Conservation (phyloP, 2,329 filamentous ascomycete species). For the Venturia oleaginea region DNA sequence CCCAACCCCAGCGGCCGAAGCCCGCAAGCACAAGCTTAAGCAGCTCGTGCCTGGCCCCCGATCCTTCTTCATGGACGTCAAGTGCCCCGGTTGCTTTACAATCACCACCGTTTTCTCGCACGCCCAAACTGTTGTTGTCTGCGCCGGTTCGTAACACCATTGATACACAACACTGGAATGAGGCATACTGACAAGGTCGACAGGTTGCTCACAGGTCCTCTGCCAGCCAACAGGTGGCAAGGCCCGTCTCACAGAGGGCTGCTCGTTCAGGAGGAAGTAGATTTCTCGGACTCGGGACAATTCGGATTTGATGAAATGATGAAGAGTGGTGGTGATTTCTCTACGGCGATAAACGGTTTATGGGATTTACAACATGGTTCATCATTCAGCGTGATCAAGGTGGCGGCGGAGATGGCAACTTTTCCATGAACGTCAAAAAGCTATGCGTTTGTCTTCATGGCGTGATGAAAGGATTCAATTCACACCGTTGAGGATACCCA, state of each 20-base stretch:
- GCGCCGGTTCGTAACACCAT: slow-evolving; percentile 45
- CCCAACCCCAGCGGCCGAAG: slow-evolving; percentile 94
- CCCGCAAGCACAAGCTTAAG: slow-evolving; percentile 99
- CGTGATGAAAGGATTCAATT: slow-evolving; percentile 5
- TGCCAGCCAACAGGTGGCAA: slow-evolving; percentile 99
- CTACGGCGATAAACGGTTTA: not conserved
- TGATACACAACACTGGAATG: not conserved
- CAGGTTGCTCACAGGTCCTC: slow-evolving; percentile 94
- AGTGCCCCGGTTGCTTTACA: slow-evolving; percentile 99
- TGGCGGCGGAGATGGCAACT: slow-evolving; percentile 6
- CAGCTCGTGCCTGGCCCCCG: slow-evolving; percentile 90
- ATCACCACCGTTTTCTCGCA: slow-evolving; percentile 99
- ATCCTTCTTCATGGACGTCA: slow-evolving; percentile 99
- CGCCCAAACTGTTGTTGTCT: slow-evolving; percentile 99
- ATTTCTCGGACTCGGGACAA: slow-evolving; percentile 29
- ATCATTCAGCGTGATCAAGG: slow-evolving; percentile 7
- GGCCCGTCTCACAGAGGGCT: slow-evolving; percentile 97
- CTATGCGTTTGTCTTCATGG: not conserved
- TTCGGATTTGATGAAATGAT: not conserved
- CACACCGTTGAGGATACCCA: slow-evolving; percentile 10
- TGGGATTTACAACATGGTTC: slow-evolving; percentile 5
- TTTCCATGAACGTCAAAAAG: slow-evolving; percentile 6
- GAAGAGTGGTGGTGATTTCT: not conserved
- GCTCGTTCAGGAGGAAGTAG: slow-evolving; percentile 99
- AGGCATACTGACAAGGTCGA: slow-evolving; percentile 12